Conservation (phyloP, 2,329 filamentous ascomycete genomes). For the Diaporthe capsici region DNA sequence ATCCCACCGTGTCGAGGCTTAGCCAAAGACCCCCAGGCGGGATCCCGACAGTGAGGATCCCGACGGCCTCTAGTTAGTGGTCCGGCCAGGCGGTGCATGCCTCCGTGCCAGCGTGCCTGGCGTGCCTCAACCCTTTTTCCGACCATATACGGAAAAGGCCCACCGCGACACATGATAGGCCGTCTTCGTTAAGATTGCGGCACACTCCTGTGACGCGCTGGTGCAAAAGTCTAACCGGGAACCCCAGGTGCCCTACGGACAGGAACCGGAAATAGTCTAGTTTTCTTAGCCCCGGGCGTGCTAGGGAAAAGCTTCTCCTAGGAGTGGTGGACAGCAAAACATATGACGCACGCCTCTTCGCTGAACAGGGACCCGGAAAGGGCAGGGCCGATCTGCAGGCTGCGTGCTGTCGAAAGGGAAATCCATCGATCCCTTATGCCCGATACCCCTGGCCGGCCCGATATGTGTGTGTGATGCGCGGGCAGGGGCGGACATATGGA, state of each 20-base stretch:
- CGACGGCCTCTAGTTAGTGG: neutral
- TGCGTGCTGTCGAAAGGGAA: neutral
- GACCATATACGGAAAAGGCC: neutral
- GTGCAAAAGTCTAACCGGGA: neutral
- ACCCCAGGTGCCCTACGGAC: neutral
- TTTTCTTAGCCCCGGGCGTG: neutral
- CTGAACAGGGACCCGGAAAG: neutral
- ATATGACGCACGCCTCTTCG: constrained; percentile 4
- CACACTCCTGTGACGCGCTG: constrained; percentile 2
- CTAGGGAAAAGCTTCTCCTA: neutral
- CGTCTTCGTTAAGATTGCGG: constrained; percentile 2
- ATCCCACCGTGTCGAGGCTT: neutral
- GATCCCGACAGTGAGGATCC: constrained; percentile 1
- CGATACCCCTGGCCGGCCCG: neutral
- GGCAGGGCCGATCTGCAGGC: neutral
- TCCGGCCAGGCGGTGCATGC: neutral
- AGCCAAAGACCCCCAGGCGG: neutral
- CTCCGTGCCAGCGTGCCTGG: neutral
- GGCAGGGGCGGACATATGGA: neutral
- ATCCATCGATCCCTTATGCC: constrained; percentile 4
- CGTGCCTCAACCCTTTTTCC: neutral
- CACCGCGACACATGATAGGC: constrained; percentile 8
- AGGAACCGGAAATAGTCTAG: constrained; percentile 18
- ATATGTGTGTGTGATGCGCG: neutral
- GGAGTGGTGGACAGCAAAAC: neutral